Percentiles rank a stretch among this genome's conserved stretches.
phyloP scores from a whole-genome alignment of 352 stramenopile genomes.

The Globisporangium ultimum region DNA sequence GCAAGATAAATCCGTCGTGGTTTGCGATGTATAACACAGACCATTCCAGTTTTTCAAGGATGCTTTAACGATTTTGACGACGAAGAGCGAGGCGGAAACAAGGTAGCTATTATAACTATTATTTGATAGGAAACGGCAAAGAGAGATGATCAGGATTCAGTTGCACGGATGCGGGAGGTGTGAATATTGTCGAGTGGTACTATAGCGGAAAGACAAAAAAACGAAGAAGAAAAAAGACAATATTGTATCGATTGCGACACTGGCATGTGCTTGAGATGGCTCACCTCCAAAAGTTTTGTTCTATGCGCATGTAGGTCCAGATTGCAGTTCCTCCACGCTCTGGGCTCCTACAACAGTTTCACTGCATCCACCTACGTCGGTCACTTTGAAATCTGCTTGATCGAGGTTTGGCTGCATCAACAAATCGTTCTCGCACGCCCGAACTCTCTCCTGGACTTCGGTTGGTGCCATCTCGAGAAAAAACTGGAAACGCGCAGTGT shows the following conservation, averaged over 20 bases:
- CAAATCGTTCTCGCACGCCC: neutral
- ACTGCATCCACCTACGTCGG: neutral
- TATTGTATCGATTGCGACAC: constrained; percentile 11
- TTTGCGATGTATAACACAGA: constrained; percentile 21
- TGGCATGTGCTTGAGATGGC: neutral
- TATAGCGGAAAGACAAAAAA: constrained; percentile 23
- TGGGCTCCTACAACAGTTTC: neutral
- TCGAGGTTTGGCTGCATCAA: neutral
- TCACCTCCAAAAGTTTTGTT: neutral
- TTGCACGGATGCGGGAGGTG: constrained; percentile 18
- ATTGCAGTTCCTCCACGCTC: neutral
- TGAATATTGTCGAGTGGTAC: constrained; percentile 54
- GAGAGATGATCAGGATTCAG: constrained; percentile 6
- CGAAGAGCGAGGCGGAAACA: constrained; percentile 4
- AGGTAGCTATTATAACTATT: constrained; percentile 23
- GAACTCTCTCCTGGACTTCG: neutral
- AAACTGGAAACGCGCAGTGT: constrained; percentile 11
- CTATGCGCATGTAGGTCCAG: constrained; percentile 8
- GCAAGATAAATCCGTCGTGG: constrained; percentile 18
- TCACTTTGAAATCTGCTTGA: neutral
- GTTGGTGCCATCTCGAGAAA: constrained; percentile 8
- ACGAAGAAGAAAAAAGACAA: constrained; percentile 12
- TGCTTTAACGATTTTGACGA: constrained; percentile 15
- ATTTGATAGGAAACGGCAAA: constrained; percentile 8
- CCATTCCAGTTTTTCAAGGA: constrained; percentile 9